Evolutionary conservation across 1,284 basidiomycete genomes (phyloP), one percentile per base, ranked within the genome.

Genomic region (Rhizoctonia solani): DNA sequence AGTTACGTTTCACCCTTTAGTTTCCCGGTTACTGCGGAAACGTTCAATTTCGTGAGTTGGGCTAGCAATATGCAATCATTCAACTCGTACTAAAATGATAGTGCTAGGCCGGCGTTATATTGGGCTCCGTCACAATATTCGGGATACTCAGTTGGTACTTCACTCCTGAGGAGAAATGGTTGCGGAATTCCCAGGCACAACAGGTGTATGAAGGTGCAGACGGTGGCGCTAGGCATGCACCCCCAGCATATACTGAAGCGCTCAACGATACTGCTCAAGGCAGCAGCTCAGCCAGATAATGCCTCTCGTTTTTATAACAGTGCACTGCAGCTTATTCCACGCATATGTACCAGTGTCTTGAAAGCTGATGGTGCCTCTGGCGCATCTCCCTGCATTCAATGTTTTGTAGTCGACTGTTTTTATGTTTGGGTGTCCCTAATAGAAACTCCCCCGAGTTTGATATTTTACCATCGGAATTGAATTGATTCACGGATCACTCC

Each of bases 1-100:
- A 89, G 87, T 66, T 84, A 88, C 77, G 80, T 91, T 61, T 92
- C 90, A 41, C 92, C 92, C 1, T 93, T 92, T 80, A 84, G 81
- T 75, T 93, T 90, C 80, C 90, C 92, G 1, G 88, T 90, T 39
- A 84, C 79, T 6, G 81, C 87, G 0, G 76, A 85, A 67, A 86
- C 81, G 0, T 91, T 93, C 80, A 93, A 93, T 76, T 93, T 92
- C 73, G 88, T 90, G 71, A 77, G 87, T 81, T 1, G 46, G 19
- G 56, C 23, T 14, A 13, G 56, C 9, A 30, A 23, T n/a, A 8
- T 19, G 34, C 9, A n/a, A 14, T 6, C 14, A 19, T 9, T 19
- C 9, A 29, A 19, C 19, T 9, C 27, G 9, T 8, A 23, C 37
- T 16, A 16, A 39, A 8, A 16, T 8, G 16, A 8, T 39, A 8